phyloP scores from a whole-genome alignment of 805 yeast genomes.

The Pichia paraexigua region DNA sequence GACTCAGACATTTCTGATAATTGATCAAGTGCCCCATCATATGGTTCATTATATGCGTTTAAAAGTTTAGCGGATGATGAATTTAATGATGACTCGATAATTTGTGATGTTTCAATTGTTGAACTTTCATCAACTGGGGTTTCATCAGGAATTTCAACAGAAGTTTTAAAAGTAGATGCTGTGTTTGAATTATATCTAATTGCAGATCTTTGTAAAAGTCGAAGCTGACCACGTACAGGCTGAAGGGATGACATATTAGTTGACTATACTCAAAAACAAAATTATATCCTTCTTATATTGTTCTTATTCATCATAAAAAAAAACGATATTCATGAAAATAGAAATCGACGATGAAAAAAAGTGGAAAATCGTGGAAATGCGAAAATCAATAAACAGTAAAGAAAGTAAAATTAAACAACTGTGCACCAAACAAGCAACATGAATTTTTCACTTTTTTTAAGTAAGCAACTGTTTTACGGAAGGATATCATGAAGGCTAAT shows the following conservation, averaged over 20 bases:
- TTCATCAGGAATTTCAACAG: neutral
- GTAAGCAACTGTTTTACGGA: too few relatives aligned
- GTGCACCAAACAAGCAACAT: neutral
- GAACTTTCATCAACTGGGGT: neutral
- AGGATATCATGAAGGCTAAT: too few relatives aligned
- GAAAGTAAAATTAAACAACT: neutral
- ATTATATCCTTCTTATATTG: too few relatives aligned
- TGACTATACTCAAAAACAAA: neutral
- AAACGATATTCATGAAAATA: too few relatives aligned
- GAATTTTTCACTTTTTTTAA: too few relatives aligned
- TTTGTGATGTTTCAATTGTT: neutral
- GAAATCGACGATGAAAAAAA: neutral
- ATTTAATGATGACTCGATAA: neutral
- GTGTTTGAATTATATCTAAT: constrained; percentile 1
- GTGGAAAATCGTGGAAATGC: neutral
- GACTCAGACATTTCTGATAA: constrained; percentile 17
- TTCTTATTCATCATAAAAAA: too few relatives aligned
- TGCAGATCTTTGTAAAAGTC: constrained; percentile 3
- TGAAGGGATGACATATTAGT: neutral
- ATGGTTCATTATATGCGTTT: constrained; percentile 10
- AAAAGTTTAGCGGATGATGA: neutral
- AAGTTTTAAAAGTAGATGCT: neutral
- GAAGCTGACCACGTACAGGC: neutral
- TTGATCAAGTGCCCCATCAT: constrained; percentile 10
- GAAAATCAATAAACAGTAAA: neutral